Percentiles rank a stretch among this genome's conserved stretches.
phyloP scores from a whole-genome alignment of 768 basidiomycete genomes.

The Suillus spraguei region DNA sequence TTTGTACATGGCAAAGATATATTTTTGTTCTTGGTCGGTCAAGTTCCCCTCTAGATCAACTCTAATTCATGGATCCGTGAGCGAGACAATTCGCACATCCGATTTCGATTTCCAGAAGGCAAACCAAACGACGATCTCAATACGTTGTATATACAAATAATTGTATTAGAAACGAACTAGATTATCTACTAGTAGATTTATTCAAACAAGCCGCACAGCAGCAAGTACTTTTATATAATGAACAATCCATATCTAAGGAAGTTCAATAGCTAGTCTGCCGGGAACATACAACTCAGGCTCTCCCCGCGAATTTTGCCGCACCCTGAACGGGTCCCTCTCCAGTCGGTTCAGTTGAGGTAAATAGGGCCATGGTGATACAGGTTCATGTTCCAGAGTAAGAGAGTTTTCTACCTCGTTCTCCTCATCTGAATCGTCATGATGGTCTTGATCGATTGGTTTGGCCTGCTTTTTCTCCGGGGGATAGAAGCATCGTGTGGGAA shows the following conservation, averaged over 20 bases:
- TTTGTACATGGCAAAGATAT: no score
- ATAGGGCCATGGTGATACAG: background rate
- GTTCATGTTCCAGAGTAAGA: background rate
- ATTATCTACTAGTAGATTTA: no score
- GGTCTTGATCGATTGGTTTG: background rate
- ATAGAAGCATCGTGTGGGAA: background rate
- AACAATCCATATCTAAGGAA: background rate
- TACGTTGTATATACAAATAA: no score
- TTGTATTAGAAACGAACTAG: no score
- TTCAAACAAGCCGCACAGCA: no score
- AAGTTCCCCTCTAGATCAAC: no score
- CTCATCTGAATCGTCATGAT: background rate
- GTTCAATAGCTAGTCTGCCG: background rate
- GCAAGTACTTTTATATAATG: no score
- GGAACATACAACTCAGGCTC: constrained; percentile 1
- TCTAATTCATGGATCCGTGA: no score
- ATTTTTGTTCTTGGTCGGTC: no score
- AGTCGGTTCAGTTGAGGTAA: background rate
- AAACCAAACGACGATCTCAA: no score
- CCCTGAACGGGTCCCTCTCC: background rate
- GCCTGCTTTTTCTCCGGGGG: background rate
- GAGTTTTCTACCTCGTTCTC: constrained; percentile 5
- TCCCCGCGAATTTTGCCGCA: constrained; percentile 1
- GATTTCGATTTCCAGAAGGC: no score
- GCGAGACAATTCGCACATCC: no score